Percentiles rank a stretch among this genome's conserved stretches.
Evolutionary conservation across 495 filamentous ascomycete species (phyloP).

Genomic region (Halenospora varia): DNA sequence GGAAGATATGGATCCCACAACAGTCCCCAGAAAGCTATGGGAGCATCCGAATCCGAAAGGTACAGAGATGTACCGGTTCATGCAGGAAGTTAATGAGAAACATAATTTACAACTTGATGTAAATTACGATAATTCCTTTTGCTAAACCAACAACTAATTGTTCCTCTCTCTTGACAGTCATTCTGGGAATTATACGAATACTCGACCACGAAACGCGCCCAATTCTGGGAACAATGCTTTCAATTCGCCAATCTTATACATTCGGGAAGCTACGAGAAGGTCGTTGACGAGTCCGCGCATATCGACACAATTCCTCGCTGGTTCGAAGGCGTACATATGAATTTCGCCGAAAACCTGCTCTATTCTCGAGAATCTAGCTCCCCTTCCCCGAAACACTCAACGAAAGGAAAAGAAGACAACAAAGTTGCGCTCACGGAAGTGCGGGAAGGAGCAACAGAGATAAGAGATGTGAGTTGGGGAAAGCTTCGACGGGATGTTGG

Average conservation of each 20-base stretch:
- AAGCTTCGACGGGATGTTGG: constrained; percentile 54
- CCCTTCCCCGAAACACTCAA: constrained; percentile 32
- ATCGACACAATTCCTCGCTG: constrained; percentile 67
- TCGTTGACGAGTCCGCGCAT: constrained; percentile 62
- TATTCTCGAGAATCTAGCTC: constrained; percentile 37
- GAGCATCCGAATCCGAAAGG: constrained; percentile 49
- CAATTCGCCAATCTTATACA: constrained; percentile 55
- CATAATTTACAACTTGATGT: constrained; percentile 40
- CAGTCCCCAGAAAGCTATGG: constrained; percentile 50
- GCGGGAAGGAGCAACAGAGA: constrained; percentile 59
- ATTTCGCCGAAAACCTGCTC: constrained; percentile 62
- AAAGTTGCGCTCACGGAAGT: constrained; percentile 69
- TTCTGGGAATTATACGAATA: constrained; percentile 63
- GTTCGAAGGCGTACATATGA: constrained; percentile 62
- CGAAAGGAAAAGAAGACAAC: constrained; percentile 58
- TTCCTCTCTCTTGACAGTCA: constrained; percentile 33
- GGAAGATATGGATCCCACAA: constrained; percentile 15
- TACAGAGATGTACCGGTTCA: constrained; percentile 48
- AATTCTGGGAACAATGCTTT: constrained; percentile 66
- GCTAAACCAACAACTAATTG: too few relatives aligned
- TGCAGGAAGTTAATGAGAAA: constrained; percentile 44
- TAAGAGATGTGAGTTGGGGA: constrained; percentile 57
- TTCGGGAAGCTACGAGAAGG: constrained; percentile 49
- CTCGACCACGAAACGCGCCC: constrained; percentile 53
- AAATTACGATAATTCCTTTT: too few relatives aligned